A percentile compares a stretch with the other conserved stretches of the same genome.
Conservation (phyloP, 352 stramenopile genomes). For the Peronospora tabacina region DNA sequence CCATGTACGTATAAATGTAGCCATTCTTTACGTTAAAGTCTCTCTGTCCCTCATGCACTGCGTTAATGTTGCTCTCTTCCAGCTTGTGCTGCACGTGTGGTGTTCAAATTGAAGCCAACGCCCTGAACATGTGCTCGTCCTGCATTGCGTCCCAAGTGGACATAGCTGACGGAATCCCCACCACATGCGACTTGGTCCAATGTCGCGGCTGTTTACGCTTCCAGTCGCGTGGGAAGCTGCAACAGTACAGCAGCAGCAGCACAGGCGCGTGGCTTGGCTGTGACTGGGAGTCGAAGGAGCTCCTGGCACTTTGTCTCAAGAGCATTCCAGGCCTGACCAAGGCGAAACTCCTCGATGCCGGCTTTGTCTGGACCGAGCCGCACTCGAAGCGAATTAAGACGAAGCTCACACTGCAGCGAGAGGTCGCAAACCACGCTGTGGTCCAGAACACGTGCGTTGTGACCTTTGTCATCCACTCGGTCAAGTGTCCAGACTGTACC, state of each 20-base stretch:
- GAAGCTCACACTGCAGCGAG: constrained; percentile 54
- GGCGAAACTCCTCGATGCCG: constrained; percentile 68
- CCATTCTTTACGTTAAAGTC: not conserved
- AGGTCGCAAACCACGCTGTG: constrained; percentile 63
- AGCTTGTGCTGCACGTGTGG: constrained; percentile 58
- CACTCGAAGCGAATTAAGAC: constrained; percentile 78
- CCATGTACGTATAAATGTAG: not conserved
- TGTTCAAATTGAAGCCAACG: constrained; percentile 62
- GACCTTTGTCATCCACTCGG: constrained; percentile 52
- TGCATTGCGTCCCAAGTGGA: constrained; percentile 66
- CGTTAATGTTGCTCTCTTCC: not conserved
- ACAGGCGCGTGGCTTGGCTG: constrained; percentile 45
- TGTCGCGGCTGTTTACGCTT: constrained; percentile 66
- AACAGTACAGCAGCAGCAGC: constrained; percentile 33
- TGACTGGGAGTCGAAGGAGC: constrained; percentile 66
- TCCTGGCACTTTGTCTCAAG: constrained; percentile 76
- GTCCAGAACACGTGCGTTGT: constrained; percentile 62
- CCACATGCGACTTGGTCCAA: constrained; percentile 42
- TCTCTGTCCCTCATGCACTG: not conserved
- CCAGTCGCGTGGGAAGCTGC: constrained; percentile 42
- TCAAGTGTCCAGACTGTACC: constrained; percentile 66
- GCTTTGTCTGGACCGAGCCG: constrained; percentile 78
- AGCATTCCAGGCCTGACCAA: constrained; percentile 52
- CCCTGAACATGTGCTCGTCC: constrained; percentile 68
- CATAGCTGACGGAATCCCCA: constrained; percentile 61